Evolutionary conservation across 345 rosid species (phyloP), one percentile per base, ranked within the genome.

Genomic region (Laguncularia racemosa): DNA sequence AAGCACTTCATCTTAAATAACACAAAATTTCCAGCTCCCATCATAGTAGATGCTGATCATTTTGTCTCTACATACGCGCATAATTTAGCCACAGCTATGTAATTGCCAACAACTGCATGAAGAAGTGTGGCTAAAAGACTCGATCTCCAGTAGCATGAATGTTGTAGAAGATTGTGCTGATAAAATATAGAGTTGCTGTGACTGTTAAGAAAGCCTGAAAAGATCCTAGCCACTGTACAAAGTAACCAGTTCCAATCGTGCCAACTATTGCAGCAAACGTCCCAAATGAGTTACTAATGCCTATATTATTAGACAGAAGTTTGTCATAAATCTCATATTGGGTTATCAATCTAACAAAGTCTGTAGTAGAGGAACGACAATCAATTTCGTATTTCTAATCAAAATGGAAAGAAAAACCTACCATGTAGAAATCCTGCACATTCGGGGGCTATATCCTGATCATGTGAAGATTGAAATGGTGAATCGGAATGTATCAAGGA

Each of bases 361-460:
- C 48, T 49, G n/a, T 28, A 20, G 6, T 7, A 59, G 51, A 59
- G 23, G 14, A 19, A 10, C 12, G 50, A 43, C 12, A 13, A 9
- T 33, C 40, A 33, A 33, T 33, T 33, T 33, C 9, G n/a, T n/a
- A 20, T 26, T 44, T 10, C 14, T 38, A n/a, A 50, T 46, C 6
- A 20, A 38, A 46, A 13, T 14, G 20, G 13, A 48, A 12, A 28
- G 19, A 57, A 52, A 58, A 43, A 45, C 66, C 19, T 82, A 76
- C 99, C 97, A 47, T 89, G 99, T 48, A 93, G 74, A 58, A 81
- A 82, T 69, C 99, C 97, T 38, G 97, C 97, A 58, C 75, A 72
- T 19, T 82, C 78, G 6, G 99, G 99, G n/a, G 99, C 99, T 13
- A 89, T 85, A 46, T 93, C 99, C 99, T 93, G 86, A 62, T 63